These are phyloP conservation scores for Sporobolomyces pararoseus DNA, from an alignment of 768 basidiomycete species.

Conservation along the genomic window DNA sequence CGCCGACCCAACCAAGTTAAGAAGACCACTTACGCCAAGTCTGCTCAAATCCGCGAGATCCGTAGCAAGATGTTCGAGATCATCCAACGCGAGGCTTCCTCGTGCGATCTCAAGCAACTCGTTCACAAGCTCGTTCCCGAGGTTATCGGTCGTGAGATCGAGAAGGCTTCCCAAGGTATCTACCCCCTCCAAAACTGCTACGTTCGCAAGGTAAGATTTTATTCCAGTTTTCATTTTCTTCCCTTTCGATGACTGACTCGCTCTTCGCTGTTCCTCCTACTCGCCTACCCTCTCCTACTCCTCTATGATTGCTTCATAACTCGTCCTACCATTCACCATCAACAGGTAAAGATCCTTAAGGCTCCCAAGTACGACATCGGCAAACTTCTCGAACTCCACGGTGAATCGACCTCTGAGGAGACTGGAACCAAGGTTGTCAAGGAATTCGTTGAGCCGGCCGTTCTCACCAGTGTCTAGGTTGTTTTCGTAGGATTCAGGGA, in stretches of 20 bases:
- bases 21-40: constrained; percentile 98
- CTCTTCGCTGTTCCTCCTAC: neutral
- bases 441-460: constrained; percentile 92
- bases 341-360: constrained; percentile 81
- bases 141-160: constrained; percentile 97
- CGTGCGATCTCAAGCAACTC: constrained; percentile 90
- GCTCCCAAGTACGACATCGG: constrained; percentile 83
- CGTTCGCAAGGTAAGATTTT: constrained; percentile 70
- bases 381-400: constrained; percentile 94
- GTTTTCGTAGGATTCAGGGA: too few species aligned
- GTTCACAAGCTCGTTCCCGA: constrained; percentile 99
- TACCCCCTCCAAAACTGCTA: constrained; percentile 99
- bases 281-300: neutral
- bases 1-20: constrained; percentile 91
- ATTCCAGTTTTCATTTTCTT: too few species aligned
- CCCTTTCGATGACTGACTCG: too few species aligned
- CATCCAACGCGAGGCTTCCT: constrained; percentile 90
- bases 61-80: constrained; percentile 98
- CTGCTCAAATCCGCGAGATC: constrained; percentile 92
- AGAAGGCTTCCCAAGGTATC: constrained; percentile 93
- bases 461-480: constrained; percentile 75
- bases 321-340: too few species aligned
- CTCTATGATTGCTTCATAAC: too few species aligned
- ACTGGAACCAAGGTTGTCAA: constrained; percentile 88
- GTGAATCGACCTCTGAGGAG: constrained; percentile 94